A percentile compares a stretch with the other conserved stretches of the same genome.
These are phyloP conservation scores for Cutaneotrichosporon sp. DNA, from an alignment of 1,284 basidiomycete species.

Conservation along the genomic window DNA sequence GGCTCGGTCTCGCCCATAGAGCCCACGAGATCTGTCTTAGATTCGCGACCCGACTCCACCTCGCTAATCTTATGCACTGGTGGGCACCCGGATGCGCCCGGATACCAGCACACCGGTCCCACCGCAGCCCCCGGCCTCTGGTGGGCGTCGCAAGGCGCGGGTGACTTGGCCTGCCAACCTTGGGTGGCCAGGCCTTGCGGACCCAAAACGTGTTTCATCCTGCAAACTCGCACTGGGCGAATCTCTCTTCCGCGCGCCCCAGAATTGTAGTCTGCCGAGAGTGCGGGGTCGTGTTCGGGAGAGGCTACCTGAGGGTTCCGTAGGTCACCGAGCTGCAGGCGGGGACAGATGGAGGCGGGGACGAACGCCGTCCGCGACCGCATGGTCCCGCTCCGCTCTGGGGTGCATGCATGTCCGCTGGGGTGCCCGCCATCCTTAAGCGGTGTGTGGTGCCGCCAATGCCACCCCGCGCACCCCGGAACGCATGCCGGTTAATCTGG, in stretches of 20 bases:
- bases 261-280: not conserved
- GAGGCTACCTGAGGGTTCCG: no score
- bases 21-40: no score
- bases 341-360: no score
- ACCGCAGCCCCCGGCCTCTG: no score
- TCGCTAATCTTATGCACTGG: no score
- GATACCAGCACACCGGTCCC: no score
- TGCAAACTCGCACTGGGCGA: not conserved
- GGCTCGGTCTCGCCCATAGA: no score
- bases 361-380: not conserved
- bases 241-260: not conserved
- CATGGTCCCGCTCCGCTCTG: not conserved
- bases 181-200: not conserved
- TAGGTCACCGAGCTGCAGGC: not conserved
- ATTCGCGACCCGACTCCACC: no score
- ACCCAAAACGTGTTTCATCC: not conserved
- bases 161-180: not conserved
- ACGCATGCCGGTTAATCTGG: no score
- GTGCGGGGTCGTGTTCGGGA: not conserved
- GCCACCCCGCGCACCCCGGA: no score
- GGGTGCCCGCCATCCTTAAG: not conserved
- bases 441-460: no score
- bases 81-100: no score
- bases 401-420: not conserved
- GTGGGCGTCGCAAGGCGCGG: not conserved